Evolutionary conservation across 306 rosid genomes (phyloP).

Genomic region (Begonia masoniana): DNA sequence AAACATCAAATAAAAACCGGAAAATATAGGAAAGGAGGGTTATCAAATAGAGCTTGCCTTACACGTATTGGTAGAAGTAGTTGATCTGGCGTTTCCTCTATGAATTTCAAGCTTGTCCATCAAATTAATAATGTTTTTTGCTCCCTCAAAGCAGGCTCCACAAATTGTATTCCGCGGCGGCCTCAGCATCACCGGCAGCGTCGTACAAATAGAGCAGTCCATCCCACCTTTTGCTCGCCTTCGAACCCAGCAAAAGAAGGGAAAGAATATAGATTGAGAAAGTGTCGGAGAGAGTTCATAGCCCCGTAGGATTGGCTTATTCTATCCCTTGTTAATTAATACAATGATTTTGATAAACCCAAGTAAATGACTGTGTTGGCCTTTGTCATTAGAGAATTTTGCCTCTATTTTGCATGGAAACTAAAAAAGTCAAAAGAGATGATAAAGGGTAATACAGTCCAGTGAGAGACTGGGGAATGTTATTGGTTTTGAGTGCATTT

Average conservation of each 20-base stretch:
- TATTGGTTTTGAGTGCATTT: conserved; percentile 30
- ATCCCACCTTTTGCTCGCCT: conserved; percentile 12
- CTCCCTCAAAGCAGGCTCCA: conserved; percentile 67
- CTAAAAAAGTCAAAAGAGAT: neutral
- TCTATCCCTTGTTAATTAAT: neutral
- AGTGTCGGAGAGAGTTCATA: too few species aligned
- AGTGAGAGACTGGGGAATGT: conserved; percentile 11
- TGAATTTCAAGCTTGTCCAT: conserved; percentile 34
- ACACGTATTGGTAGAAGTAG: conserved; percentile 24
- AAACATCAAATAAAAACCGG: too few species aligned
- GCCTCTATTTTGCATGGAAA: too few species aligned
- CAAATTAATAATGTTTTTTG: conserved; percentile 38
- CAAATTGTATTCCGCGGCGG: conserved; percentile 84
- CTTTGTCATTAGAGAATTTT: too few species aligned
- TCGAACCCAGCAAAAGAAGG: neutral
- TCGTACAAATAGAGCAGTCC: conserved; percentile 73
- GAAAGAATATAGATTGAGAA: conserved; percentile 1
- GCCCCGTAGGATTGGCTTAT: conserved; percentile 2
- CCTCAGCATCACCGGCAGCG: conserved; percentile 60
- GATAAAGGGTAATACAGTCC: conserved; percentile 10
- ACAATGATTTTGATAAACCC: neutral
- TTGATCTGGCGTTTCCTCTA: conserved; percentile 8
- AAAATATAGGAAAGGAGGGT: too few species aligned
- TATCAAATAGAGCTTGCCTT: conserved; percentile 57
- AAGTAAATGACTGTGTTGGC: too few species aligned